phyloP scores from a whole-genome alignment of 257 asterid species.

The Echium plantagineum region DNA sequence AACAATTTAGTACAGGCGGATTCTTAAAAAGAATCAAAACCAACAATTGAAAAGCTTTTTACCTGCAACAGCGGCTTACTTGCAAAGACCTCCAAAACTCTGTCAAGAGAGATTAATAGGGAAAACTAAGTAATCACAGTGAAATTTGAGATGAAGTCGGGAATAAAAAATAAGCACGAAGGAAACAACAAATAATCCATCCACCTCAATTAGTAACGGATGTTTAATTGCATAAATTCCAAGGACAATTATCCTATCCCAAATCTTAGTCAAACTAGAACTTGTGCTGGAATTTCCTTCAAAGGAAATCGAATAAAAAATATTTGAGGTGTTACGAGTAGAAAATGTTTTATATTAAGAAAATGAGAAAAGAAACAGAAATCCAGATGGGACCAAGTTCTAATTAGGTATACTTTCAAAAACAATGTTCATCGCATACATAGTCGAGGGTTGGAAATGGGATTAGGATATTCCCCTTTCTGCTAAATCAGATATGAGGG shows the following conservation, averaged over 20 bases:
- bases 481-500: no score
- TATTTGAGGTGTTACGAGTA: no score
- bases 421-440: no score
- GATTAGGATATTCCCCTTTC: no score
- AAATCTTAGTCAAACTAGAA: not conserved
- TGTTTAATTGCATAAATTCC: not conserved
- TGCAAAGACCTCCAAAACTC: conserved; percentile 61
- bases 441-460: no score
- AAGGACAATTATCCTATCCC: not conserved
- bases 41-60: conserved; percentile 12
- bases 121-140: conserved; percentile 1
- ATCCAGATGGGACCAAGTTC: no score
- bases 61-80: conserved; percentile 68
- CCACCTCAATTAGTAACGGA: not conserved
- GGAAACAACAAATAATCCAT: no score
- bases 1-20: conserved; percentile 15
- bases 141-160: not conserved
- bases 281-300: not conserved
- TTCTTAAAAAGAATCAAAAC: conserved; percentile 7
- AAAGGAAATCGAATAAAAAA: not conserved
- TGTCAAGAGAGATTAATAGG: conserved; percentile 27
- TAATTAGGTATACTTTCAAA: no score
- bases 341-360: not conserved
- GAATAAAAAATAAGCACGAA: not conserved
- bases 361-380: not conserved